Evolutionary conservation across 192 early-diverging fungal species (phyloP).

Genomic region (Umbelopsis isabellina): DNA sequence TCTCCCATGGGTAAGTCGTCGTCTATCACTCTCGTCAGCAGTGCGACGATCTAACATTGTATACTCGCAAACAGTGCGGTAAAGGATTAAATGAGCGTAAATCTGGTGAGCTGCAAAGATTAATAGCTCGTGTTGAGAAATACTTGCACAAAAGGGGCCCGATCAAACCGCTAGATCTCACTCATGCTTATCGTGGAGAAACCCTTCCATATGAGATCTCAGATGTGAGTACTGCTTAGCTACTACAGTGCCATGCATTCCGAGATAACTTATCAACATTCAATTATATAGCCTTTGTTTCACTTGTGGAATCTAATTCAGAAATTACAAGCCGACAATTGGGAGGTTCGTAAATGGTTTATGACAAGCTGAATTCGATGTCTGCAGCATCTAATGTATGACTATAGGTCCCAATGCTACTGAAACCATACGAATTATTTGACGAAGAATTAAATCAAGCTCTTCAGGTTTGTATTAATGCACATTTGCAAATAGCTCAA

Average conservation of each 20-base stretch:
- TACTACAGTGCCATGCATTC: neutral
- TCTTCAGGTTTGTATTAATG: constrained; percentile 30
- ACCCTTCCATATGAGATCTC: neutral
- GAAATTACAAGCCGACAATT: constrained; percentile 46
- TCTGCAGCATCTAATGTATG: neutral
- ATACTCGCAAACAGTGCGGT: constrained; percentile 36
- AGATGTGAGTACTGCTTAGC: constrained; percentile 18
- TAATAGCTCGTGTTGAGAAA: constrained; percentile 50
- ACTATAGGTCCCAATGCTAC: constrained; percentile 43
- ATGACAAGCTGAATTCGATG: neutral
- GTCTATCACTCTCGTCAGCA: neutral
- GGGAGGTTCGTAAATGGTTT: constrained; percentile 21
- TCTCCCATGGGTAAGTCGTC: constrained; percentile 72
- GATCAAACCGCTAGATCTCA: neutral
- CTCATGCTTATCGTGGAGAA: constrained; percentile 24
- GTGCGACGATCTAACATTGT: neutral
- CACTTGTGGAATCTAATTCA: constrained; percentile 50
- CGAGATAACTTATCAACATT: neutral
- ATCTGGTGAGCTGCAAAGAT: constrained; percentile 50
- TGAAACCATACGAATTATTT: constrained; percentile 54
- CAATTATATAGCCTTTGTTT: constrained; percentile 26
- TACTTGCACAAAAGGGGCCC: constrained; percentile 51
- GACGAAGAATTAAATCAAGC: constrained; percentile 49
- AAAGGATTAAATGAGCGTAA: constrained; percentile 53
- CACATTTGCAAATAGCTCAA: no score